Evolutionary conservation across 176 grass and related monocot species (phyloP), one percentile per base, ranked within the genome.

Genomic region (Triticum dicoccoides): DNA sequence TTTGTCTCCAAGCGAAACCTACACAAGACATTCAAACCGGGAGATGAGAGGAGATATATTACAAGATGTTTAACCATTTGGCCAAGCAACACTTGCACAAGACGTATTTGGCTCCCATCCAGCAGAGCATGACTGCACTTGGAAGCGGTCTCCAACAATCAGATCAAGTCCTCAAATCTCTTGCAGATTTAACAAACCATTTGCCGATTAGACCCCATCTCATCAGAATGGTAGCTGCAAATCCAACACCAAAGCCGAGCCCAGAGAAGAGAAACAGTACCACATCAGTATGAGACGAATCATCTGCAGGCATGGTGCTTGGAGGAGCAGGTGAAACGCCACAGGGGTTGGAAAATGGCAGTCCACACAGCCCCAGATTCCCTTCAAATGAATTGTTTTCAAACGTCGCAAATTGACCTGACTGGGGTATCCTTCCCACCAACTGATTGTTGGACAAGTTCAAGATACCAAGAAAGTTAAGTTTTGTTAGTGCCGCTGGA

Each of bases 401-500:
- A 12, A 83, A 83, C 3, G 72, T 88, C 0, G 6, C 63, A 14
- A 70, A 70, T 38, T 70, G 67, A 11, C 17, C 33, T 11, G 67
- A 70, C 15, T 0, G 8, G 2, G 66, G 66, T 69, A 69, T 69
- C 9, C 17, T 13, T 10, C 91, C 91, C 1, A 47, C 49, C 20
- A 93, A 65, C 3, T 88, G 47, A 0, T 93, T 93, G 45, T 62
- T 25, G 2, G 34, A 86, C 64, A 93, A 41, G 49, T 93, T 86
- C 11, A 90, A 29, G 11, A 4, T 3, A 2, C 12, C 61, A 8
- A 86, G 86, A 76, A 80, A 93, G 5, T 21, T 91, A 2, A 93
- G 76, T 1, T 80, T 41, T 39, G 86, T 88, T 8, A 91, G 51
- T 0, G 69, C 71, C 10, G 47, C 15, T 0, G 86, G 86, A 20